Evolutionary conservation across 257 asterid genomes (phyloP).

Genomic region (Solanum sejunctum): DNA sequence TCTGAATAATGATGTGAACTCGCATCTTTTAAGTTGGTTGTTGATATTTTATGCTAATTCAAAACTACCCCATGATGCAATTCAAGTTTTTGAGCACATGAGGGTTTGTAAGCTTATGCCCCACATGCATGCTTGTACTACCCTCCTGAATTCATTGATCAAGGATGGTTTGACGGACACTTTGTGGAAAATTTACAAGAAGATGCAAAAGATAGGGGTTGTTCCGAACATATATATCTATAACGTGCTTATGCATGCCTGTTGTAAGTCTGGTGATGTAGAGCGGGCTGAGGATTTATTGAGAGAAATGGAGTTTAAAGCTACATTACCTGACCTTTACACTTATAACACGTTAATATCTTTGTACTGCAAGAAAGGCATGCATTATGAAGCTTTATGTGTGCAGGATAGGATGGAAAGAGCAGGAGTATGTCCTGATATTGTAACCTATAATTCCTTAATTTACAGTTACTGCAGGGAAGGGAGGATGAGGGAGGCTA

Average conservation of each 20-base stretch:
- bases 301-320: constrained; percentile 61
- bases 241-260: constrained; percentile 78
- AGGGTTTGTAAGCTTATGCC: constrained; percentile 51
- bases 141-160: constrained; percentile 63
- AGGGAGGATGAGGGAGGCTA: constrained; percentile 89
- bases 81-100: constrained; percentile 86
- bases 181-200: constrained; percentile 60
- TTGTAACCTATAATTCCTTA: constrained; percentile 69
- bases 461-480: constrained; percentile 72
- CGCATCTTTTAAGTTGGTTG: constrained; percentile 88
- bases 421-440: constrained; percentile 58
- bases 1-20: constrained; percentile 44
- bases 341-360: constrained; percentile 73
- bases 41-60: constrained; percentile 67
- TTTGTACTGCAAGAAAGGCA: constrained; percentile 71
- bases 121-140: constrained; percentile 78
- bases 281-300: constrained; percentile 55
- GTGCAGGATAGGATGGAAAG: constrained; percentile 81
- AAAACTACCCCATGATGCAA: constrained; percentile 56
- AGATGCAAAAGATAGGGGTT: constrained; percentile 60
- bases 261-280: constrained; percentile 62
- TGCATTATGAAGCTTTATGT: constrained; percentile 84
- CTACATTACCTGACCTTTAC: constrained; percentile 59
- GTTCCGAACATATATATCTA: constrained; percentile 61
- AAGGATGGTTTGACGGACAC: constrained; percentile 58